Conservation (phyloP, 2,329 filamentous ascomycete genomes). For the Xylogone sp. region DNA sequence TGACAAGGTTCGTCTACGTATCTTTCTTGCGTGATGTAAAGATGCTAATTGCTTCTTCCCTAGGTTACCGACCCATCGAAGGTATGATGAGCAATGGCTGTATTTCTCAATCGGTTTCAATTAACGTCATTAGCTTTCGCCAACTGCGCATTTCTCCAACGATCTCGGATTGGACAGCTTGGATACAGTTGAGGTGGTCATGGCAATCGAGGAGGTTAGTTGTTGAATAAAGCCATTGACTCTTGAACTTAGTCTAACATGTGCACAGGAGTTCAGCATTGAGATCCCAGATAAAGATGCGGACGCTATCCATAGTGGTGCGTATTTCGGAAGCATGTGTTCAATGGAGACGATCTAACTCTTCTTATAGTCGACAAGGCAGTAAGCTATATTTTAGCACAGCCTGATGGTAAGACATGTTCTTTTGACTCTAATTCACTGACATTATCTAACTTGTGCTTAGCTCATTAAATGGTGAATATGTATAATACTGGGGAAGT, state of each 20-base stretch:
- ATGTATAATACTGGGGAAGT: slow-evolving; percentile 23
- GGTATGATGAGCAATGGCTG: slow-evolving; percentile 38
- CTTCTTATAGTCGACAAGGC: slow-evolving; percentile 63
- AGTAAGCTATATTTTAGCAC: slow-evolving; percentile 69
- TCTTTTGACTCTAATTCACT: too few relatives aligned
- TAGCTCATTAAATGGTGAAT: slow-evolving; percentile 26
- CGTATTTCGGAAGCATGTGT: slow-evolving; percentile 26
- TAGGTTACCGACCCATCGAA: slow-evolving; percentile 66
- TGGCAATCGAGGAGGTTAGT: slow-evolving; percentile 95
- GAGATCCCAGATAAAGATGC: slow-evolving; percentile 80
- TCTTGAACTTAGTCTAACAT: slow-evolving; percentile 17
- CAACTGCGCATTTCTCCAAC: slow-evolving; percentile 87
- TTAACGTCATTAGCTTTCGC: slow-evolving; percentile 62
- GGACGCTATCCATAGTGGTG: slow-evolving; percentile 73
- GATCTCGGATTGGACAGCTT: slow-evolving; percentile 96
- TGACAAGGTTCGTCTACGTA: slow-evolving; percentile 71
- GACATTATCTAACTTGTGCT: slow-evolving; percentile 10
- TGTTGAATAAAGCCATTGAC: neutral
- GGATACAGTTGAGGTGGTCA: slow-evolving; percentile 98
- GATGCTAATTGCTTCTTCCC: slow-evolving; percentile 16
- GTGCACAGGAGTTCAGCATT: slow-evolving; percentile 59
- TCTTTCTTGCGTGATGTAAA: slow-evolving; percentile 1
- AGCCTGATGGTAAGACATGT: slow-evolving; percentile 65
- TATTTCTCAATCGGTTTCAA: slow-evolving; percentile 14
- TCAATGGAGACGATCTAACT: slow-evolving; percentile 18